Base-by-base conservation (phyloP, 2,329 filamentous ascomycete species). In the Ilyonectria destructans region DNA sequence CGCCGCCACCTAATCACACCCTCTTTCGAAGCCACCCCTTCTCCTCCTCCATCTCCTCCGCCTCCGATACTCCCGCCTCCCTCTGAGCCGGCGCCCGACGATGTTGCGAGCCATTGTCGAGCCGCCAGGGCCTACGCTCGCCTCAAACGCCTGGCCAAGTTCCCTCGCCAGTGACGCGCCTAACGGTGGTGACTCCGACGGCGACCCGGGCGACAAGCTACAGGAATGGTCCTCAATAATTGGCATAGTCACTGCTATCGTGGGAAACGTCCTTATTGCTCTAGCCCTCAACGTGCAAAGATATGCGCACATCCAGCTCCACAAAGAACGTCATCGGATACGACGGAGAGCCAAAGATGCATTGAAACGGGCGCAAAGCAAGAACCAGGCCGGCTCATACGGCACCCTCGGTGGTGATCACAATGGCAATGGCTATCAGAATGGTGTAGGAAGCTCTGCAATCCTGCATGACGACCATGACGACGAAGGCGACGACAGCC, bases 261-360 rank as follows among this genome's bases (percentile, higher is more conserved):
- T 92, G 58, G 96, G 96, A 63, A 99, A 99, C 77, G 85, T 98
- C 37, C 88, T 99, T 60, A 98, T 99, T 73, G 97, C 96, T 1
- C 91, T 99, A 70, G 96, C 96, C 13, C 89, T 99, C 69, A 99
- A 99, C 79, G 96, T 97, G 57, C 96, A 99, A 82, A 91, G 96
- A 72, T 98, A 98, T 80, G 96, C 96, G 37, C 96, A 99, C 79
- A 94, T 96, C 65, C 89, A 92, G 64, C 87, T 99, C 69, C 90
- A 94, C 69, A 88, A 91, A 74, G 91, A 95, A 79, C 90, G 88
- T 73, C 85, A 88, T 52, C 87, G 88, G 69, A 83, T 87, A 52
- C 87, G 88, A 58, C 85, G 87, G 68, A 86, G 85, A 54, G 86
- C 87, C 10, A 87, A 84, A 71, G 84, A 86, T 58, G 85, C 87